phyloP scores from a whole-genome alignment of 345 rosid species.

The Combretum micranthum region DNA sequence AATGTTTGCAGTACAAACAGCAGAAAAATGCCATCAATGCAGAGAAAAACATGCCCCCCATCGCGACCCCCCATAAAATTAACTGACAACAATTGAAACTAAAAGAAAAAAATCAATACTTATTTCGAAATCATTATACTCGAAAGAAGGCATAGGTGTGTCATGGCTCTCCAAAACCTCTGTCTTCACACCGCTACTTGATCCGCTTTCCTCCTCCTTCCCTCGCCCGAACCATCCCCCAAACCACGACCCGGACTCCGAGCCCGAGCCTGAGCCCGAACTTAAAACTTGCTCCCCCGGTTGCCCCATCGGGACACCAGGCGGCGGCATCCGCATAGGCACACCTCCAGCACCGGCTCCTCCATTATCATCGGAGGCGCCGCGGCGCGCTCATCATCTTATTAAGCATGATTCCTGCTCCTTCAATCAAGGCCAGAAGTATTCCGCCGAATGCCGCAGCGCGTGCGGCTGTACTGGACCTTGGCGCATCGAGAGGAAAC shows the following conservation, averaged over 20 bases:
- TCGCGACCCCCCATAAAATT: too few relatives aligned
- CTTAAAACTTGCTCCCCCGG: constrained; percentile 5
- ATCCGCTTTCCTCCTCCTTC: constrained; percentile 31
- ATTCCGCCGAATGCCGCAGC: constrained; percentile 56
- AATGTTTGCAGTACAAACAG: too few relatives aligned
- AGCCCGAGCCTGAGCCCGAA: constrained; percentile 30
- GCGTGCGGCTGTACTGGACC: constrained; percentile 45
- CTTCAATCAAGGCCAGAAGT: constrained; percentile 59
- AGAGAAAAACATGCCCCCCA: too few relatives aligned
- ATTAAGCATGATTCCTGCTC: constrained; percentile 50
- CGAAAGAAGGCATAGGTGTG: constrained; percentile 64
- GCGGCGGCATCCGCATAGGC: constrained; percentile 26
- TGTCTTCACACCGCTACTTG: constrained; percentile 35
- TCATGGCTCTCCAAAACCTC: constrained; percentile 73
- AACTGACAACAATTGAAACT: too few relatives aligned
- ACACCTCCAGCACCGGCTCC: constrained; percentile 23
- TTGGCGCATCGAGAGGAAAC: constrained; percentile 62
- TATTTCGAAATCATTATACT: constrained; percentile 29
- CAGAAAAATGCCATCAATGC: too few relatives aligned
- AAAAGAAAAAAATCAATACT: too few relatives aligned
- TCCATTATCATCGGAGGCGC: constrained; percentile 36
- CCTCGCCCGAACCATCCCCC: constrained; percentile 49
- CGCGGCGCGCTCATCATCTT: constrained; percentile 29
- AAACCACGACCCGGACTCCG: constrained; percentile 31
- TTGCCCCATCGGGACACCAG: constrained; percentile 17